Base-by-base conservation (phyloP, 345 rosid species). In the Acer saccharum region DNA sequence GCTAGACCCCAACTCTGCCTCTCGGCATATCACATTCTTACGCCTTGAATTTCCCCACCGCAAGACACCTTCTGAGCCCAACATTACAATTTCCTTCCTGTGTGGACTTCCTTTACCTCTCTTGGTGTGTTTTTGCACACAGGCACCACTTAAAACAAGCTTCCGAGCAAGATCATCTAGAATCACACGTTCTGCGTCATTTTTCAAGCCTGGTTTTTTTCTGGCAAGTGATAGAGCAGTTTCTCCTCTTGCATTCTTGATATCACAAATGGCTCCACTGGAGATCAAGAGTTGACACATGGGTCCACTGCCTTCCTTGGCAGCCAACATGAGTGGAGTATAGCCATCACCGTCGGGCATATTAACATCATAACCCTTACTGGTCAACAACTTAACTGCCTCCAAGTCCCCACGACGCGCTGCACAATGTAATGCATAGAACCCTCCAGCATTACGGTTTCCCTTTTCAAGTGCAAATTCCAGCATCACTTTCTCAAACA, bases 301-400 rank as follows among this genome's bases (percentile, higher is more conserved):
- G 39, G 84, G 72, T 18, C 87, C 79, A 65, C 89, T 92, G 41
- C 97, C 98, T 84, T 89, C 94, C 76, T 82, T 90, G 7, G 98
- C 99, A 11, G 98, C 98, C 71, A 96, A 84, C 98, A 96, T 96
- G 23, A 96, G 91, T 1, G 99, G 95, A 69, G 98, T 91, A 81
- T 91, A 89, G n/a, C 93, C 97, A n/a, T 90, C 90, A 32, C 91
- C 92, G 50, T 94, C 95, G 0, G 88, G 88, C 41, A 92, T 77
- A 74, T 92, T 95, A 13, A 89, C 90, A 82, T 87, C 92, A 69
- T 89, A 92, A 20, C 94, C 97, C 73, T 86, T 89, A 25, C 86
- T 88, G 20, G 84, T 81, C 82, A 96, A 78, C 73, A 94, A 83
- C 80, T 79, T 78, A 68, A 87, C 98, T 3, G 99, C 97, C 39